A percentile compares a stretch with the other conserved stretches of the same genome.
Conservation (phyloP, 2,329 filamentous ascomycete genomes). For the Cryphonectria carpinicola region DNA sequence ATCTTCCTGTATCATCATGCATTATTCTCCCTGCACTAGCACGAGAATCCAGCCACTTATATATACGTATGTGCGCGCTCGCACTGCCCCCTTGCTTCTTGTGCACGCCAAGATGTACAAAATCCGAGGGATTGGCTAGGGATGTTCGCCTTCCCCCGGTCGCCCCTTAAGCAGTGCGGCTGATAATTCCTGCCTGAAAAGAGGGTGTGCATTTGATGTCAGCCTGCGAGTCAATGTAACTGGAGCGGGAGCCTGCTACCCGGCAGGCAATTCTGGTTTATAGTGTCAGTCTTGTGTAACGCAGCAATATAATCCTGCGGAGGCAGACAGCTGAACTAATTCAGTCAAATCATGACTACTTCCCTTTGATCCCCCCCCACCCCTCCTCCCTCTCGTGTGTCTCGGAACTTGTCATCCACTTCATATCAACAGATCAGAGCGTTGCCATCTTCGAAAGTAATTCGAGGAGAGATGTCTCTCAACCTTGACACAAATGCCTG, state of each 20-base stretch:
- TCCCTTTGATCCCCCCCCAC: neutral
- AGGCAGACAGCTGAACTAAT: neutral
- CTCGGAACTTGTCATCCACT: neutral
- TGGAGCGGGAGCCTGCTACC: neutral
- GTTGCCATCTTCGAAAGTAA: neutral
- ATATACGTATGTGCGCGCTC: neutral
- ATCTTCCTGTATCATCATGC: neutral
- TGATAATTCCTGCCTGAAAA: too few relatives aligned
- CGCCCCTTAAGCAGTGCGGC: too few relatives aligned
- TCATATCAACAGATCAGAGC: neutral
- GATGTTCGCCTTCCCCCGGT: neutral
- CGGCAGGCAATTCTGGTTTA: neutral
- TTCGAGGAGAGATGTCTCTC: slow-evolving; percentile 15
- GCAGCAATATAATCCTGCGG: neutral
- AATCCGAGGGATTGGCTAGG: neutral
- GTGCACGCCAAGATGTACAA: neutral
- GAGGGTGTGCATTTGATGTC: neutral
- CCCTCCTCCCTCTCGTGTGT: neutral
- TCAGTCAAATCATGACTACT: neutral
- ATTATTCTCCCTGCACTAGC: neutral
- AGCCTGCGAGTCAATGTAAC: neutral
- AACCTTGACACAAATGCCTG: slow-evolving; percentile 17
- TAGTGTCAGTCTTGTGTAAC: neutral
- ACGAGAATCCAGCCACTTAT: too few relatives aligned
- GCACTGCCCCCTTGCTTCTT: neutral